Base-by-base conservation (phyloP, 2,329 filamentous ascomycete species). In the Escovopsis sp. region DNA sequence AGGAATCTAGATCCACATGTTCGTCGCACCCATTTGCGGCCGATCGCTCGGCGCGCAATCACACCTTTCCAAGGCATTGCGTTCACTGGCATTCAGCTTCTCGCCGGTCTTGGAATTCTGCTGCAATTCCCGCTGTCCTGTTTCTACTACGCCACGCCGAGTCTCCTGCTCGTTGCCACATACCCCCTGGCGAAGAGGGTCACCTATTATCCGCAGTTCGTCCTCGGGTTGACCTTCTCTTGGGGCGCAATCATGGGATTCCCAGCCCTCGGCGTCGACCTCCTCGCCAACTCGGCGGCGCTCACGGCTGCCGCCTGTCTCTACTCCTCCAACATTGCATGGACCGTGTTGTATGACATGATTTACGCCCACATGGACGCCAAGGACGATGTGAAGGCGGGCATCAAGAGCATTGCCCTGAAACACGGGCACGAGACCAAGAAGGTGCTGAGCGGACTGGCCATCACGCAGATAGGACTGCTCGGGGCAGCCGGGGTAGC, bases 331-430 rank as follows among this genome's bases (percentile, higher is more conserved):
- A 91, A 87, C 51, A 69, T 91, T 20, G 78, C 84, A 3, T 94
- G 87, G 87, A 93, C 85, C 0, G 72, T 93, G 24, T 63, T 93
- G 33, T 94, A 93, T 58, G 86, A 94, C 58, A 93, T 91, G 76
- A 86, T 94, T 29, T 94, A 94, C 59, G 86, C 86, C 12, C 86
- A 93, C 57, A 89, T 91, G 79, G 86, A 94, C 53, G 81, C 89
- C 58, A 80, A 80, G 53, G 85, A 94, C 51, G 86, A 94, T 55
- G 77, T 70, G 46, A 87, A 86, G 59, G 85, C 81, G 0, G 87
- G 86, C 8, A 91, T 94, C 63, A 93, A 89, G 66, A 85, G 80
- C 53, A 91, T 93, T 51, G 86, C 83, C 2, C 66, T 93, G 33
- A 81, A 81, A 56, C 84, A 93, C 51, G 80, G 84, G 47, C 69